Conservation (phyloP, 1,284 basidiomycete species). For the Neonothopanus nambi region DNA sequence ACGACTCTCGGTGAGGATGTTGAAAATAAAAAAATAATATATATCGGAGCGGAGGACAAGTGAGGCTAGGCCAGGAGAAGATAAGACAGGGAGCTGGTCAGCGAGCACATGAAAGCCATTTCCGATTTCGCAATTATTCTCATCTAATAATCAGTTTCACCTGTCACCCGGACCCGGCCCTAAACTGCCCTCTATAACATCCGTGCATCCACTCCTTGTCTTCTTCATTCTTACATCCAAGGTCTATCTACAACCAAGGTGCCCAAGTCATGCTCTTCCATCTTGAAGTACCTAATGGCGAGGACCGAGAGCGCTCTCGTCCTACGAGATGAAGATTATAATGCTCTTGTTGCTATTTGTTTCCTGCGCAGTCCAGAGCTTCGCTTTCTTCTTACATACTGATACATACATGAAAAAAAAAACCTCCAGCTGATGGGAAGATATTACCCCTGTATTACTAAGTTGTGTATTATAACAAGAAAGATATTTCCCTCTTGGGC, state of each 20-base stretch:
- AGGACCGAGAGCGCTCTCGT: constrained; percentile 64
- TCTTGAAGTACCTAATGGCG: constrained; percentile 70
- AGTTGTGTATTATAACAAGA: too few relatives aligned
- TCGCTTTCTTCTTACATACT: constrained; percentile 68
- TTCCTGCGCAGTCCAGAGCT: constrained; percentile 43
- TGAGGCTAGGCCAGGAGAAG: background rate
- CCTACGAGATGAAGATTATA: constrained; percentile 52
- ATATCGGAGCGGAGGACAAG: background rate
- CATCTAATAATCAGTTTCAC: background rate
- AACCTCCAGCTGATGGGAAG: too few relatives aligned
- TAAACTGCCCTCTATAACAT: constrained; percentile 16
- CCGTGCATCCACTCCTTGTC: constrained; percentile 6
- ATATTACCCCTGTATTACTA: too few relatives aligned
- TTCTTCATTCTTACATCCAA: constrained; percentile 53
- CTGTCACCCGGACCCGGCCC: background rate
- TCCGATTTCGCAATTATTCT: background rate
- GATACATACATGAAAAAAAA: too few relatives aligned
- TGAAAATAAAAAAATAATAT: constrained; percentile 11
- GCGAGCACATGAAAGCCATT: background rate
- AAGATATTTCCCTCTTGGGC: too few relatives aligned
- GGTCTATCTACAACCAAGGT: constrained; percentile 57
- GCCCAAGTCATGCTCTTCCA: constrained; percentile 41
- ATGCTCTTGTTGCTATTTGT: constrained; percentile 51
- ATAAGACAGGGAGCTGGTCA: too few relatives aligned
- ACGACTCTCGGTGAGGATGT: constrained; percentile 4